Evolutionary conservation across 257 asterid species (phyloP).

Genomic region (Hygrophila difformis): DNA sequence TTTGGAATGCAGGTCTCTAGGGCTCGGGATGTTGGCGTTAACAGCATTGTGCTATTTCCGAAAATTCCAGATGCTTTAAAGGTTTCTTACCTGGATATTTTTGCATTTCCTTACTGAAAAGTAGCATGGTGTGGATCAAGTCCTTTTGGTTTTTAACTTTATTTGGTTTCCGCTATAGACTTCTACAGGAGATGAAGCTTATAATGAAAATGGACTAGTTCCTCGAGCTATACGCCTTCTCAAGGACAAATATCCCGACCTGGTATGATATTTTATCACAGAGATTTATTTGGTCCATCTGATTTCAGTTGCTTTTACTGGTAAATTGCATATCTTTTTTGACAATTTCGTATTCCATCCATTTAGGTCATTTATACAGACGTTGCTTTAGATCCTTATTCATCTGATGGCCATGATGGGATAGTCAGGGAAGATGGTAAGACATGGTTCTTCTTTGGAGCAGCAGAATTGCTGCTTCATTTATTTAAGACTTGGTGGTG

Average conservation of each 20-base stretch:
- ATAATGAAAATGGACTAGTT: conserved; percentile 81
- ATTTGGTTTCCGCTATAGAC: conserved; percentile 30
- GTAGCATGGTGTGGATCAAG: background rate
- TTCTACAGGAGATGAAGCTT: conserved; percentile 89
- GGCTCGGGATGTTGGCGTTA: conserved; percentile 95
- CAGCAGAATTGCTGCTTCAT: conserved; percentile 2
- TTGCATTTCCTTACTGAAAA: conserved; percentile 9
- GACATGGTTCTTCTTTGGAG: conserved; percentile 4
- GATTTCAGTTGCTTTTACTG: background rate
- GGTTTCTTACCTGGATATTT: conserved; percentile 33
- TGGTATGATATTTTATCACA: conserved; percentile 40
- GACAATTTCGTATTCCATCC: conserved; percentile 9
- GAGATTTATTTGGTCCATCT: conserved; percentile 3
- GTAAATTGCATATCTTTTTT: background rate
- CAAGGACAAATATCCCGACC: conserved; percentile 92
- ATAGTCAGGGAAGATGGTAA: conserved; percentile 97
- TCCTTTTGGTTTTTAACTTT: too few species aligned
- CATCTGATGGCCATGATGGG: conserved; percentile 98
- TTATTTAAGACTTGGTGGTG: background rate
- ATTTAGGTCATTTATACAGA: conserved; percentile 80
- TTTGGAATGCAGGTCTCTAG: conserved; percentile 55
- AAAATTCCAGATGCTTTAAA: conserved; percentile 93
- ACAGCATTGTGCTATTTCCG: conserved; percentile 94
- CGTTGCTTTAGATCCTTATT: conserved; percentile 94
- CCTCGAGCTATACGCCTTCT: conserved; percentile 85